These are phyloP conservation scores for Gyromitra esculenta DNA, from an alignment of 2,329 filamentous ascomycete species.

Conservation along the genomic window DNA sequence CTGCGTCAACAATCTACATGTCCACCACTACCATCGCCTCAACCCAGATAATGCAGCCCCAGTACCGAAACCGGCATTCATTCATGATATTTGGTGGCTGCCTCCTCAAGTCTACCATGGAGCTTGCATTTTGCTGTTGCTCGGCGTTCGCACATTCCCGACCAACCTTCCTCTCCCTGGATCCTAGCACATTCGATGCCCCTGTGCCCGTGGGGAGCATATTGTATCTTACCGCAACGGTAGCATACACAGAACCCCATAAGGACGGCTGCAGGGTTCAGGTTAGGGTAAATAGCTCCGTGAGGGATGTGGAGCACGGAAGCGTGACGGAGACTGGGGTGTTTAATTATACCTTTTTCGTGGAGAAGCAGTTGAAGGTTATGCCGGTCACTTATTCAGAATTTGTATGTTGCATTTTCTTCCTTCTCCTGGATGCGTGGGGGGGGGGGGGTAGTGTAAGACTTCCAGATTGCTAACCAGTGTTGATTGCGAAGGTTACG, in stretches of 20 bases:
- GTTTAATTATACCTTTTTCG: slow-evolving; percentile 79
- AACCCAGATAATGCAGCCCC: slow-evolving; percentile 79
- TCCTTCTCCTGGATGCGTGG: neutral
- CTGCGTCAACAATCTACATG: slow-evolving; percentile 71
- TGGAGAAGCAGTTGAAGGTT: slow-evolving; percentile 72
- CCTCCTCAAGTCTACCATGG: slow-evolving; percentile 77
- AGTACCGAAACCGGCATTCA: slow-evolving; percentile 65
- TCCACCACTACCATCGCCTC: slow-evolving; percentile 71
- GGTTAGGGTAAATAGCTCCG: slow-evolving; percentile 76
- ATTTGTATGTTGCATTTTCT: slow-evolving; percentile 62
- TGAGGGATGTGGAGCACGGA: slow-evolving; percentile 76
- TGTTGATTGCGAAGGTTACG: slow-evolving; percentile 60
- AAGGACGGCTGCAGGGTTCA: slow-evolving; percentile 70
- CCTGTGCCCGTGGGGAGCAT: slow-evolving; percentile 79
- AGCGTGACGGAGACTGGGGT: slow-evolving; percentile 74
- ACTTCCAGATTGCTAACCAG: neutral
- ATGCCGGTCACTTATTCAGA: slow-evolving; percentile 67
- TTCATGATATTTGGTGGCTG: slow-evolving; percentile 84
- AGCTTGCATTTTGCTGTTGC: slow-evolving; percentile 78
- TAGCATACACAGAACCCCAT: slow-evolving; percentile 74
- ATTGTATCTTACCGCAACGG: slow-evolving; percentile 75
- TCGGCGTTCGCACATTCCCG: slow-evolving; percentile 75
- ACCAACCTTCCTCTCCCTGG: slow-evolving; percentile 76
- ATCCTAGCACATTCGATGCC: slow-evolving; percentile 78
- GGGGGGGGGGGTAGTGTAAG: neutral